These are phyloP conservation scores for Fusarium nematophilum DNA, from an alignment of 2,329 filamentous ascomycete species.

Conservation along the genomic window DNA sequence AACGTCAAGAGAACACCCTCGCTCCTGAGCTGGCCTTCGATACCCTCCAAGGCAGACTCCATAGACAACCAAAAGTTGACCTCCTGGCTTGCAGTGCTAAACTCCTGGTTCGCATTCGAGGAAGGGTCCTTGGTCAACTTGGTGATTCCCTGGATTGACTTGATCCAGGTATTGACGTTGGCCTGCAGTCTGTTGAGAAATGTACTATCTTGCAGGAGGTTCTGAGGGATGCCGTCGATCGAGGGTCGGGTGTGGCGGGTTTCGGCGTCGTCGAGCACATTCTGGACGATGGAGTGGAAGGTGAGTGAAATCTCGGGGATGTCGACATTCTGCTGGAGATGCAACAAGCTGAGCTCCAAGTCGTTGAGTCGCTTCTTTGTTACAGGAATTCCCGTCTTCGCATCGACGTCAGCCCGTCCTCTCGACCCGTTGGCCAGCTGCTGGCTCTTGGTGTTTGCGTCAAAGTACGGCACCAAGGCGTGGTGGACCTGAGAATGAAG, in stretches of 20 bases:
- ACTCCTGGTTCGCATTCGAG: conserved; percentile 65
- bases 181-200: conserved; percentile 95
- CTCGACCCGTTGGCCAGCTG: conserved; percentile 74
- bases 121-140: conserved; percentile 89
- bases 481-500: conserved; percentile 92
- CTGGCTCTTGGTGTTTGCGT: conserved; percentile 90
- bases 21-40: conserved; percentile 87
- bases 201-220: conserved; percentile 85
- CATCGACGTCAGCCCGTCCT: conserved; percentile 84
- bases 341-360: conserved; percentile 87
- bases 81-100: conserved; percentile 88
- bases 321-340: conserved; percentile 97
- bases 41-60: conserved; percentile 91
- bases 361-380: conserved; percentile 98
- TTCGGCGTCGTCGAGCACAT: conserved; percentile 82
- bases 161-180: conserved; percentile 97
- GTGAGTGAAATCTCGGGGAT: conserved; percentile 92
- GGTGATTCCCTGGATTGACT: conserved; percentile 96
- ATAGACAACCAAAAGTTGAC: conserved; percentile 99
- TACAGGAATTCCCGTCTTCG: conserved; percentile 94
- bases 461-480: conserved; percentile 94
- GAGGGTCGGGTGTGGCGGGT: conserved; percentile 74
- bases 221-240: conserved; percentile 79
- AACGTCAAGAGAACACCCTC: conserved; percentile 92
- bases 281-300: conserved; percentile 89